These are phyloP conservation scores for Phytophthora pistaciae DNA, from an alignment of 352 stramenopile species.

Conservation along the genomic window DNA sequence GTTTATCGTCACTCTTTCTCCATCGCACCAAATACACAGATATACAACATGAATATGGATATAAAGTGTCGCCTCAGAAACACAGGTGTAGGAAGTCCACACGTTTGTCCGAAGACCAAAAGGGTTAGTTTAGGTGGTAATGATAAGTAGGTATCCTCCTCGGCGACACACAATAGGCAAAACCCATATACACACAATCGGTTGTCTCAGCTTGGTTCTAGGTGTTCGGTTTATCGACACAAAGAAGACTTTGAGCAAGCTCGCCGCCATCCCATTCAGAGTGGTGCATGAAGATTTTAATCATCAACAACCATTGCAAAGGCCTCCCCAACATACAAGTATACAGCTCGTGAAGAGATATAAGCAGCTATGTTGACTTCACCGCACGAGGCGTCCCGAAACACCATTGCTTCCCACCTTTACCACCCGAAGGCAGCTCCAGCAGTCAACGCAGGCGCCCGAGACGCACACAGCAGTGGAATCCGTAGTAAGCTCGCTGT, in stretches of 20 bases:
- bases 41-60: slow-evolving; percentile 25
- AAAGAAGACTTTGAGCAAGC: slow-evolving; percentile 34
- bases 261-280: slow-evolving; percentile 57
- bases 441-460: slow-evolving; percentile 8
- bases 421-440: slow-evolving; percentile 30
- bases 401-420: not conserved
- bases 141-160: slow-evolving; percentile 71
- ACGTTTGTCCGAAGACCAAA: slow-evolving; percentile 85
- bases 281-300: slow-evolving; percentile 91
- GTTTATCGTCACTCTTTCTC: slow-evolving; percentile 72
- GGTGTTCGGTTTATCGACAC: slow-evolving; percentile 80
- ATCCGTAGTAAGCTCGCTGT: slow-evolving; percentile 92
- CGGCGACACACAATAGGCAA: slow-evolving; percentile 37
- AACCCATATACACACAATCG: slow-evolving; percentile 14
- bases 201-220: slow-evolving; percentile 76
- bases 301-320: slow-evolving; percentile 69
- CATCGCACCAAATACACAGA: slow-evolving; percentile 11
- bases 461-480: slow-evolving; percentile 44
- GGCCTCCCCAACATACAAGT: slow-evolving; percentile 25
- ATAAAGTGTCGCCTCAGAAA: slow-evolving; percentile 84
- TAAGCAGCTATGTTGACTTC: slow-evolving; percentile 90
- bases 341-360: slow-evolving; percentile 38
- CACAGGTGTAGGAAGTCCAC: slow-evolving; percentile 90
- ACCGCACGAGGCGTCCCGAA: slow-evolving; percentile 41
- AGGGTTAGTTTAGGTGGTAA: slow-evolving; percentile 83